phyloP scores from a whole-genome alignment of 2,329 filamentous ascomycete species.

The Monilinia fructigena region DNA sequence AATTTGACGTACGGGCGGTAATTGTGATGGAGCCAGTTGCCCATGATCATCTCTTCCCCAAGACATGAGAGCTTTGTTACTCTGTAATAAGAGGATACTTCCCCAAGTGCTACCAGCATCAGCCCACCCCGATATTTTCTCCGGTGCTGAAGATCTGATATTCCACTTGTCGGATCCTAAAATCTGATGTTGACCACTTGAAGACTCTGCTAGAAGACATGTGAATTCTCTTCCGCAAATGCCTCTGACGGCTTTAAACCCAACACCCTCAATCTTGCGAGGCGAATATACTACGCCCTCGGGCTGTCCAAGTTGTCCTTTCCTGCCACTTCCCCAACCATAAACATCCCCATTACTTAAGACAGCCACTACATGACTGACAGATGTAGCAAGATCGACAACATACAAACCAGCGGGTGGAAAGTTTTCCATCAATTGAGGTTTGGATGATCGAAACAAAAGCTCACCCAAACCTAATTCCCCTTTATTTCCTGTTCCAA shows the following conservation, averaged over 20 bases:
- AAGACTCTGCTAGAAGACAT: slow-evolving; percentile 59
- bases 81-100: slow-evolving; percentile 67
- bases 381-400: slow-evolving; percentile 66
- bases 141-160: slow-evolving; percentile 58
- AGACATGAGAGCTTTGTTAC: slow-evolving; percentile 59
- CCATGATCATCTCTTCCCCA: slow-evolving; percentile 89
- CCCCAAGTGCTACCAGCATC: slow-evolving; percentile 80
- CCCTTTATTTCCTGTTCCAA: slow-evolving; percentile 67
- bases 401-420: slow-evolving; percentile 60
- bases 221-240: slow-evolving; percentile 87
- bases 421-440: slow-evolving; percentile 58
- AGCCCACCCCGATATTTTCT: slow-evolving; percentile 56
- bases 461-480: slow-evolving; percentile 66
- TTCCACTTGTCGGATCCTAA: slow-evolving; percentile 76
- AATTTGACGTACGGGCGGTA: slow-evolving; percentile 62
- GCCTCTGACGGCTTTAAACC: slow-evolving; percentile 64
- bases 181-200: slow-evolving; percentile 60
- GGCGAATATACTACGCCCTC: slow-evolving; percentile 57
- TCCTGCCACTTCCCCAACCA: slow-evolving; percentile 85
- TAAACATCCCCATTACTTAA: slow-evolving; percentile 74
- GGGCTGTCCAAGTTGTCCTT: slow-evolving; percentile 74
- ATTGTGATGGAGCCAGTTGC: slow-evolving; percentile 64
- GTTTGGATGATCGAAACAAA: slow-evolving; percentile 49
- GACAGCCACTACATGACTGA: slow-evolving; percentile 75
- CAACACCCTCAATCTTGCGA: slow-evolving; percentile 55